phyloP scores from a whole-genome alignment of 1,284 basidiomycete genomes.

The Ceratobasidium sp. region DNA sequence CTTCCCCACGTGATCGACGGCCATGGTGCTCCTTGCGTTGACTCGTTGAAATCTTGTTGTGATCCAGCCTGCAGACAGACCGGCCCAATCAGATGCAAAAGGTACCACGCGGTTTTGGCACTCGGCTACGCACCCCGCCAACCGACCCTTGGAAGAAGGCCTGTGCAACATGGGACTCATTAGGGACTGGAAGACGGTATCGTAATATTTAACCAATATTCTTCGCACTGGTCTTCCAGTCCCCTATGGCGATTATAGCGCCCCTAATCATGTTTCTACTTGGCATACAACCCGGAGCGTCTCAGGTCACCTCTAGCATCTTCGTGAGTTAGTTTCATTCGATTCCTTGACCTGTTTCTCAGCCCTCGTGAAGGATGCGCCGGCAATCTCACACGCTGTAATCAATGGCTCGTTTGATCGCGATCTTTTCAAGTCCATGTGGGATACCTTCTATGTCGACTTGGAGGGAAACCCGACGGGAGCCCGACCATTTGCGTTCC shows the following conservation, averaged over 20 bases:
- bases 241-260: neutral
- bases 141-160: too few relatives aligned
- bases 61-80: too few relatives aligned
- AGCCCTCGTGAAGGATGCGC: slow-evolving; percentile 6
- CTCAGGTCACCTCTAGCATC: neutral
- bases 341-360: neutral
- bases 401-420: slow-evolving; percentile 45
- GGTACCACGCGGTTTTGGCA: too few relatives aligned
- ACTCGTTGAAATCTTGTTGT: too few relatives aligned
- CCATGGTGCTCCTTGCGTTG: too few relatives aligned
- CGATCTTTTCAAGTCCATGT: slow-evolving; percentile 30
- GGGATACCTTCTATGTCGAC: slow-evolving; percentile 40
- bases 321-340: neutral
- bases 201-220: too few relatives aligned
- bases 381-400: slow-evolving; percentile 31
- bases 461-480: slow-evolving; percentile 14
- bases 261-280: neutral
- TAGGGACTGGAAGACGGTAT: too few relatives aligned
- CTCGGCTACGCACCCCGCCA: too few relatives aligned
- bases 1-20: too few relatives aligned
- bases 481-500: slow-evolving; percentile 18
- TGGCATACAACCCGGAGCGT: neutral
- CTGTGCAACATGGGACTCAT: too few relatives aligned
- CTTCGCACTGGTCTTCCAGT: too few relatives aligned
- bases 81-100: too few relatives aligned